Base-by-base conservation (phyloP, 257 asterid species). In the Perilla frutescens region DNA sequence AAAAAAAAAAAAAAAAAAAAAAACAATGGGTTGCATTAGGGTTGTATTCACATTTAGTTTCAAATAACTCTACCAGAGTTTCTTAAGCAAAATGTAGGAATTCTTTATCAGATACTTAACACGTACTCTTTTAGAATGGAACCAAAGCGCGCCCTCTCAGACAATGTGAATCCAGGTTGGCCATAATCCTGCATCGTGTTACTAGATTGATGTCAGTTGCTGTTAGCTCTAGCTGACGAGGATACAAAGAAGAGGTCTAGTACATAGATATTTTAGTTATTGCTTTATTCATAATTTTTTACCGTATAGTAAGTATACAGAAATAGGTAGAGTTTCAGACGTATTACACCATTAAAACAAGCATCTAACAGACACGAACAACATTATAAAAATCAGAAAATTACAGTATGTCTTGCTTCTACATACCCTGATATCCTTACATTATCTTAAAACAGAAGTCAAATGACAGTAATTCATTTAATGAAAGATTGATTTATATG, bases 151-250 rank as follows among this genome's bases (percentile, higher is more conserved):
- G 31, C 89, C 89, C 97, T 87, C 88, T 93, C 98, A 32, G 97
- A 83, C 78, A 82, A 54, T 53, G 98, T 89, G 80, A 93, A 93
- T 76, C 98, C 98, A 84, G 98, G 98, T 76, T 93, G 98, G 39
- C 98, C 98, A 71, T 84, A 88, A 77, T 93, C 97, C 98, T 93
- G 88, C 83, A 87, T 75, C 77, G 70, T 66, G 49, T 44, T 31
- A 56, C 55, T 50, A 11, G 39, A 60, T 71, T 49, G 70, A 43
- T 64, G 43, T 79, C 37, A 80, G 81, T 44, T 61, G 70, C 65
- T 57, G 72, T 73, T 26, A 77, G 71, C 29, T 45, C 59, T 45
- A 67, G 66, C 71, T 70, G 34, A 73, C 48, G 48, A 13, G 66
- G 37, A n/a, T 13, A 3, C 9, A 51, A 32, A 51, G 14, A 76